Conservation (phyloP, 352 stramenopile species). For the Pythium rishiriense region DNA sequence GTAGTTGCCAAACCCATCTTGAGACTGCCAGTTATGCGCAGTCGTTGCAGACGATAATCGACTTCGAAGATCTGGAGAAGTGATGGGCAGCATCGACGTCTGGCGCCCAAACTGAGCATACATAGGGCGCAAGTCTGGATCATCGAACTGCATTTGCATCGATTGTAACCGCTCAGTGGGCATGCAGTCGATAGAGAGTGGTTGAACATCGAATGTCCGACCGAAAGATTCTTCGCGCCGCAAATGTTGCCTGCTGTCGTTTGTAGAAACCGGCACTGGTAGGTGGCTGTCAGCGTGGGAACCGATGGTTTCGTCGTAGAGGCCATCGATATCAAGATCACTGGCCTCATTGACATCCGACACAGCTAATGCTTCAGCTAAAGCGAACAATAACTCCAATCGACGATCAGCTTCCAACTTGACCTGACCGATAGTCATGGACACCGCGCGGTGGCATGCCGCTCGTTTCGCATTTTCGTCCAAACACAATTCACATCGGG, state of each 20-base stretch:
- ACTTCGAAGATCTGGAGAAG: conserved; percentile 59
- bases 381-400: conserved; percentile 77
- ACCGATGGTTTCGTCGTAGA: conserved; percentile 16
- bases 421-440: conserved; percentile 74
- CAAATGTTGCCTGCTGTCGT: conserved; percentile 31
- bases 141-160: conserved; percentile 63
- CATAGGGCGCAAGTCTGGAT: conserved; percentile 68
- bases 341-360: conserved; percentile 25
- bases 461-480: conserved; percentile 59
- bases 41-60: conserved; percentile 73
- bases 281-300: not conserved
- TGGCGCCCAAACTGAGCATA: conserved; percentile 62
- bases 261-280: conserved; percentile 4
- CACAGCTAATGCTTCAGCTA: conserved; percentile 71
- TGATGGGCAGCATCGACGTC: conserved; percentile 13
- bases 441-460: conserved; percentile 62
- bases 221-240: conserved; percentile 16
- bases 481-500: conserved; percentile 58
- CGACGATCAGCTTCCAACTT: conserved; percentile 85
- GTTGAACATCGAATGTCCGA: conserved; percentile 28
- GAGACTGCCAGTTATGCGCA: conserved; percentile 34
- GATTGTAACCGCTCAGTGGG: conserved; percentile 62
- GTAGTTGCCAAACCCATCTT: conserved; percentile 29
- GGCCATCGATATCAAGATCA: conserved; percentile 27
- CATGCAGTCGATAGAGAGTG: conserved; percentile 31